Conservation (phyloP, 352 stramenopile species). For the Phytopythium cucurbitacearum region DNA sequence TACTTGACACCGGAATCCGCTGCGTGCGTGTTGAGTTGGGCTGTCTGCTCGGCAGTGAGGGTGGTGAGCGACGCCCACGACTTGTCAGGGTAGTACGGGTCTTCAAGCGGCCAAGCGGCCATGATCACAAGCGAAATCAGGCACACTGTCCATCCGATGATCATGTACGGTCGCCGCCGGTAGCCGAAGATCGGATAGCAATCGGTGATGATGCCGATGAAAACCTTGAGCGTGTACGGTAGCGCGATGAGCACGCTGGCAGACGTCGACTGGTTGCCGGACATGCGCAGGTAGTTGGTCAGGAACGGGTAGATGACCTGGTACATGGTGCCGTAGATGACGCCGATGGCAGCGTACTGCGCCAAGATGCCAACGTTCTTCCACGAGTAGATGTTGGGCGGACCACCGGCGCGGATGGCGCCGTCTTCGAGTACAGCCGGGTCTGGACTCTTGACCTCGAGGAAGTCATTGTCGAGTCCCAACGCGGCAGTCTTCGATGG, state of each 20-base stretch:
- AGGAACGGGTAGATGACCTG: slow-evolving; percentile 18
- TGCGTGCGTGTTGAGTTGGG: slow-evolving; percentile 22
- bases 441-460: slow-evolving; percentile 19
- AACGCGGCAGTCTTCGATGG: slow-evolving; percentile 1
- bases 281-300: slow-evolving; percentile 24
- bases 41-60: slow-evolving; percentile 11
- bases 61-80: slow-evolving; percentile 9
- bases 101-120: slow-evolving; percentile 13
- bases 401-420: slow-evolving; percentile 21
- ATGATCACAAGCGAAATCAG: slow-evolving; percentile 21
- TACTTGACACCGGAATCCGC: slow-evolving; percentile 25
- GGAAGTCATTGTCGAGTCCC: slow-evolving; percentile 8
- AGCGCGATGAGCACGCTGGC: slow-evolving; percentile 30
- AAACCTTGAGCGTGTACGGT: slow-evolving; percentile 33
- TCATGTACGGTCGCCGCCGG: slow-evolving; percentile 19
- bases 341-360: slow-evolving; percentile 25
- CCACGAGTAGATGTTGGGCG: slow-evolving; percentile 20
- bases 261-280: slow-evolving; percentile 16
- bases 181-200: slow-evolving; percentile 35
- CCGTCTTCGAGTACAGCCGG: slow-evolving; percentile 18
- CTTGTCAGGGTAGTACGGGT: slow-evolving; percentile 22
- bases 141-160: slow-evolving; percentile 29
- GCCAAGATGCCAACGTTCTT: slow-evolving; percentile 22
- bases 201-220: slow-evolving; percentile 35
- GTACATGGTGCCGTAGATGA: slow-evolving; percentile 30